Evolutionary conservation across 176 grass and related monocot species (phyloP).

Genomic region (Aegilops speltoides): DNA sequence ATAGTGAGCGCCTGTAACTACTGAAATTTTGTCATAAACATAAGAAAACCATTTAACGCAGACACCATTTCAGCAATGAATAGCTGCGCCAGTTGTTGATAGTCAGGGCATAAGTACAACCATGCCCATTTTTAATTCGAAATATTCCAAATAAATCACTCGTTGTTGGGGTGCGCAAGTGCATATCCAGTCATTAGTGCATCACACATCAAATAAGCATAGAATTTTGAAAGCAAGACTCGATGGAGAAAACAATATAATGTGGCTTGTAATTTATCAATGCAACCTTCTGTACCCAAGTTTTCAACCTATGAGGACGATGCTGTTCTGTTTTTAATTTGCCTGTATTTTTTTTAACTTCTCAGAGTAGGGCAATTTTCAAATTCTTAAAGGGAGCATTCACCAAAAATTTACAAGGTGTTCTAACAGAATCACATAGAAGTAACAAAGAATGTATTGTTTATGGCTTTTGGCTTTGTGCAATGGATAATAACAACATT

Average conservation of each 20-base stretch:
- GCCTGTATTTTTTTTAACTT: not conserved
- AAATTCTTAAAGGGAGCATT: not conserved
- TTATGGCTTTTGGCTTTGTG: not conserved
- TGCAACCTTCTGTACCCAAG: not conserved
- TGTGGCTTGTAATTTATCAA: not conserved
- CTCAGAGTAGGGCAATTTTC: not conserved
- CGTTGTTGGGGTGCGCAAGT: not conserved
- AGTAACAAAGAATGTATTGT: not conserved
- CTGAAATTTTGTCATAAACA: not conserved
- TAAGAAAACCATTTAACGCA: not conserved
- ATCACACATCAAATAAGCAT: not conserved
- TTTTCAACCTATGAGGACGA: not conserved
- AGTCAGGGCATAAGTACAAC: not conserved
- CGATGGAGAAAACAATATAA: too few relatives aligned
- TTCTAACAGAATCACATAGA: not conserved
- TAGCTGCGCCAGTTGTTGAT: not conserved
- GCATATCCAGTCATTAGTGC: not conserved
- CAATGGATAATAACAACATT: not conserved
- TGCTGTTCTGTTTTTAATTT: not conserved
- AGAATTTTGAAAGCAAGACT: not conserved
- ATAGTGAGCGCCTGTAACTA: not conserved
- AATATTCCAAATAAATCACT: not conserved
- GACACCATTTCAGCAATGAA: not conserved
- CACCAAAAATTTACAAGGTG: not conserved
- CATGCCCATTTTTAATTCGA: not conserved